phyloP scores from a whole-genome alignment of 2,329 filamentous ascomycete species.

The Fusarium agapanthi region DNA sequence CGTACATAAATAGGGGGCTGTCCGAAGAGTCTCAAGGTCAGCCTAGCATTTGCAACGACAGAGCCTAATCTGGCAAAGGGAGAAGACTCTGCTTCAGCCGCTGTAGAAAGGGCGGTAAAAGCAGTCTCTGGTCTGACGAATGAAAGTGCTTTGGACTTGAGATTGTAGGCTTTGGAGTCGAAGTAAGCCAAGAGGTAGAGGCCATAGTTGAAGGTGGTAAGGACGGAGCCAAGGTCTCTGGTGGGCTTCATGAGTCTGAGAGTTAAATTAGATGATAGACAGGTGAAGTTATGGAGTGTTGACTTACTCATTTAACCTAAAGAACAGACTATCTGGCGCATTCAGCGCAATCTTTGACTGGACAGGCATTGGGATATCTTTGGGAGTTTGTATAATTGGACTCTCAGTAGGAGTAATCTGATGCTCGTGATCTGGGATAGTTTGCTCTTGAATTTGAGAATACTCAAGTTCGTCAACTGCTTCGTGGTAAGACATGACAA shows the following conservation, averaged over 20 bases:
- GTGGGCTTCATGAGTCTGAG: not conserved
- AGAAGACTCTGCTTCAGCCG: not conserved
- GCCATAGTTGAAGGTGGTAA: not conserved
- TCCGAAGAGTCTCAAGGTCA: not conserved
- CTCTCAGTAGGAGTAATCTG: not conserved
- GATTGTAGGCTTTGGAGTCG: not conserved
- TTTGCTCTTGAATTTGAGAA: not conserved
- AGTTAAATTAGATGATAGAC: not conserved
- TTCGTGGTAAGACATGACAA: not conserved
- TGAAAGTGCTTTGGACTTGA: not conserved
- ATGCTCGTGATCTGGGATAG: not conserved
- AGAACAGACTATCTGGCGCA: not conserved
- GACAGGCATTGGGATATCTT: not conserved
- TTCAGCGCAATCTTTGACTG: not conserved
- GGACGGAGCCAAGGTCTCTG: not conserved
- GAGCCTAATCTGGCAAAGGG: not conserved
- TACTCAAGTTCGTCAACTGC: not conserved
- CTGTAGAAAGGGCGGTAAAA: accelerated
- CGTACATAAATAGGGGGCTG: not conserved
- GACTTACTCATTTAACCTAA: not conserved
- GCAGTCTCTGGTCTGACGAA: not conserved
- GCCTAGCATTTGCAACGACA: not conserved
- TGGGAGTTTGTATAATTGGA: not conserved
- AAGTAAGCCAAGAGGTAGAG: not conserved
- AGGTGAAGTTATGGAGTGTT: not conserved